These are phyloP conservation scores for Skeletonema marinoi DNA, from an alignment of 108 stramenopile species.

Conservation along the genomic window DNA sequence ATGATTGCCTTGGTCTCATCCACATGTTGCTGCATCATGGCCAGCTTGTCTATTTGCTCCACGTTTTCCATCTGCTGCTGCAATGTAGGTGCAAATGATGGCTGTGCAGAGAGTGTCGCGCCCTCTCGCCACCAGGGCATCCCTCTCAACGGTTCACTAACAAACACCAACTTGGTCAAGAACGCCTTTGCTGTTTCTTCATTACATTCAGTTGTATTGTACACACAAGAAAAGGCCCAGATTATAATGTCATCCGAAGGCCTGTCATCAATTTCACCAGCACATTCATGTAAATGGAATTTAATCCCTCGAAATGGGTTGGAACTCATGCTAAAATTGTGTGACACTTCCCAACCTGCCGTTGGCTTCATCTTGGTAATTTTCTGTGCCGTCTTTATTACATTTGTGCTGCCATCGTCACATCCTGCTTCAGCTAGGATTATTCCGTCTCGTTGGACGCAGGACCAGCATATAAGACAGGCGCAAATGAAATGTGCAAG, in stretches of 20 bases:
- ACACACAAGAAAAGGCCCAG: conserved; percentile 69
- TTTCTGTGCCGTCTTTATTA: conserved; percentile 49
- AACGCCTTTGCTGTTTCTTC: conserved; percentile 54
- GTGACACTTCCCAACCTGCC: conserved; percentile 65
- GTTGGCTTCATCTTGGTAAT: conserved; percentile 62
- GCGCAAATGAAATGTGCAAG: no score
- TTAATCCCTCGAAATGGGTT: conserved; percentile 46
- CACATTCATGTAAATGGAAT: conserved; percentile 65
- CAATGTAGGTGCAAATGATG: conserved; percentile 66
- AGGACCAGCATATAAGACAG: conserved; percentile 58
- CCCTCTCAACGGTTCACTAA: conserved; percentile 60
- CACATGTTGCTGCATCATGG: conserved; percentile 52
- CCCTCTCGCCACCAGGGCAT: conserved; percentile 57
- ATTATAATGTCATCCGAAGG: conserved; percentile 30
- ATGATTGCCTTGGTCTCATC: conserved; percentile 63
- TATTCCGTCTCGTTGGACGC: conserved; percentile 54
- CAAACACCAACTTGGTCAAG: conserved; percentile 63
- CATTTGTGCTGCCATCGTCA: conserved; percentile 41
- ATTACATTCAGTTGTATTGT: conserved; percentile 38
- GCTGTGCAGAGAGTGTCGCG: conserved; percentile 47
- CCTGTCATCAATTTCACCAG: background rate
- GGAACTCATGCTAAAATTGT: conserved; percentile 10
- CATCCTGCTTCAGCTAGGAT: conserved; percentile 71
- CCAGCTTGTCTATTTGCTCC: conserved; percentile 46
- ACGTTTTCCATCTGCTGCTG: conserved; percentile 73